A percentile compares a stretch with the other conserved stretches of the same genome.
Evolutionary conservation across 768 basidiomycete genomes (phyloP).

Genomic region (Boletus tomentosulus): DNA sequence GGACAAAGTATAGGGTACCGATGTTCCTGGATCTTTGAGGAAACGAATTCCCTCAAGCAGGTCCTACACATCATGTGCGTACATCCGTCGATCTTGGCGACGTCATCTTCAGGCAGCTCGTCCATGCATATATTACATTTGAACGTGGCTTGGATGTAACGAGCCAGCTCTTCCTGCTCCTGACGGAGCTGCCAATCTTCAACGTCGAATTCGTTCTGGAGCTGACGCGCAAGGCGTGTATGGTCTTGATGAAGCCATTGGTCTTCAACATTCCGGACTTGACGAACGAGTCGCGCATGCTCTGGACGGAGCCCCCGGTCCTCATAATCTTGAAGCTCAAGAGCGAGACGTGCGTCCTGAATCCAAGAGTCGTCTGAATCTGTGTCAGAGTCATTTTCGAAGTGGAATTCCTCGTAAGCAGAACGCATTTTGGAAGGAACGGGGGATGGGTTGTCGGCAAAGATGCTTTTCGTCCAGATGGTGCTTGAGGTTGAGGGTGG

Average conservation of each 20-base stretch:
- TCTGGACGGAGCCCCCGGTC: slow-evolving; percentile 31
- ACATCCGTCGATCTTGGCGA: slow-evolving; percentile 43
- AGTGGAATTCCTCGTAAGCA: slow-evolving; percentile 12
- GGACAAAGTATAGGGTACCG: slow-evolving; percentile 63
- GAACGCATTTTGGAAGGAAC: slow-evolving; percentile 1
- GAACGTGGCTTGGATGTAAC: slow-evolving; percentile 35
- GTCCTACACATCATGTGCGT: slow-evolving; percentile 50
- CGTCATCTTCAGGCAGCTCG: slow-evolving; percentile 37
- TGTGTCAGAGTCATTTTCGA: neutral
- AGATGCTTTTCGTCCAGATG: slow-evolving; percentile 17
- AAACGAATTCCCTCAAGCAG: slow-evolving; percentile 44
- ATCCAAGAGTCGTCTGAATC: neutral
- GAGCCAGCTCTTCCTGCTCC: slow-evolving; percentile 31
- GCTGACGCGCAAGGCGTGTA: neutral
- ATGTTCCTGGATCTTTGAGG: slow-evolving; percentile 45
- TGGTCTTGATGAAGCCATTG: slow-evolving; percentile 31
- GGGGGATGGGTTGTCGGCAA: slow-evolving; percentile 19
- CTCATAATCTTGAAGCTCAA: slow-evolving; percentile 36
- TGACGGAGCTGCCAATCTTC: slow-evolving; percentile 38
- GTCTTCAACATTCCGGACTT: slow-evolving; percentile 39
- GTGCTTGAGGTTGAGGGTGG: neutral
- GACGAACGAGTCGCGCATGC: slow-evolving; percentile 19
- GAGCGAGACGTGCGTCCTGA: slow-evolving; percentile 17
- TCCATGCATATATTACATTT: slow-evolving; percentile 59
- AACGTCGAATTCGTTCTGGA: slow-evolving; percentile 38